phyloP scores from a whole-genome alignment of 177 flowering plant species.

The Telopea speciosissima region DNA sequence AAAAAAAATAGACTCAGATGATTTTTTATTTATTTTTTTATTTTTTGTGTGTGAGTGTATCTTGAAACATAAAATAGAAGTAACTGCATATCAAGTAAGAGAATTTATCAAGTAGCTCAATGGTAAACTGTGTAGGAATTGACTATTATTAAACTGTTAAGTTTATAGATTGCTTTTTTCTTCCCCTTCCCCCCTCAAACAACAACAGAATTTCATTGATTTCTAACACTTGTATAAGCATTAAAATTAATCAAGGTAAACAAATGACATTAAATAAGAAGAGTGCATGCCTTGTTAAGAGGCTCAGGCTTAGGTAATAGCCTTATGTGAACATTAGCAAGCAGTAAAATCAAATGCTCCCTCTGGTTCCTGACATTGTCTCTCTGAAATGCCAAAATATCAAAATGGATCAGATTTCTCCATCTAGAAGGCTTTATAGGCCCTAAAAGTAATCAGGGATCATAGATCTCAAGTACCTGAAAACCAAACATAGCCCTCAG shows the following conservation, averaged over 20 bases:
- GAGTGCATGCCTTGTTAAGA: conserved; percentile 55
- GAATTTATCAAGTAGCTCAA: conserved; percentile 1
- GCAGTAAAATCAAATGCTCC: conserved; percentile 84
- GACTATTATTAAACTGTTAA: not conserved
- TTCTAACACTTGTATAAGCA: too few species aligned
- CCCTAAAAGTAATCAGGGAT: not conserved
- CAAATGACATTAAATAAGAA: not conserved
- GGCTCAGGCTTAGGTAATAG: conserved; percentile 91
- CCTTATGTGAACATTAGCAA: conserved; percentile 80
- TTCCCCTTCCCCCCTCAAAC: too few species aligned
- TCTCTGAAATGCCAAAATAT: conserved; percentile 41
- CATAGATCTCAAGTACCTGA: conserved; percentile 45
- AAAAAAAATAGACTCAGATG: not conserved
- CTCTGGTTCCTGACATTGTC: conserved; percentile 98
- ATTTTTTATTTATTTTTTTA: too few species aligned
- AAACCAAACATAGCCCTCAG: conserved; percentile 95
- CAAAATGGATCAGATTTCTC: conserved; percentile 5
- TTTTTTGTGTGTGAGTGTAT: not conserved
- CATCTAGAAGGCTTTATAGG: not conserved
- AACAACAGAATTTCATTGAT: too few species aligned
- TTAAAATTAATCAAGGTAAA: too few species aligned
- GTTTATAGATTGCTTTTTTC: not conserved
- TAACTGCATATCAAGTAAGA: not conserved
- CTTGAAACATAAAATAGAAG: not conserved
- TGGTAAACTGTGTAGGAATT: not conserved